Evolutionary conservation across 768 basidiomycete species (phyloP).

Genomic region (Lentinula detonsa): DNA sequence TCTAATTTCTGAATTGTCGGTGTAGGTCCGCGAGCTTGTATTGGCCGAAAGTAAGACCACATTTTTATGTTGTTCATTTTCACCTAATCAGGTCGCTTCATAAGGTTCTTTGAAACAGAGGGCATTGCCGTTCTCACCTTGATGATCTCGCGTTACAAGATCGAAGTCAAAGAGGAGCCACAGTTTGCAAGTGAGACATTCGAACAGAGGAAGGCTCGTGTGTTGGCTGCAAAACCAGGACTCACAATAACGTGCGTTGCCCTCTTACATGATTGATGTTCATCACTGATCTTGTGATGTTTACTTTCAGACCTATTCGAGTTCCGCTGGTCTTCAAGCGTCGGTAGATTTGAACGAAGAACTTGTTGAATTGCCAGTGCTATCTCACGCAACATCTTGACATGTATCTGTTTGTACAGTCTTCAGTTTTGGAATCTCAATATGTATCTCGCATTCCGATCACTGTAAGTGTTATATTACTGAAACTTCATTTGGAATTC

Average conservation of each 20-base stretch:
- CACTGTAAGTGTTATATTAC: no score
- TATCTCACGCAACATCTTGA: no score
- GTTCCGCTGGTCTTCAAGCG: slow-evolving; percentile 28
- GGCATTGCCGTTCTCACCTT: slow-evolving; percentile 45
- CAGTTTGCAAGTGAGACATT: slow-evolving; percentile 41
- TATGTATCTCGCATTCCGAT: no score
- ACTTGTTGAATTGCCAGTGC: no score
- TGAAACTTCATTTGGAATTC: no score
- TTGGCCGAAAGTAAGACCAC: slow-evolving; percentile 32
- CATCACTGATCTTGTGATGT: neutral
- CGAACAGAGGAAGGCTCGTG: slow-evolving; percentile 35
- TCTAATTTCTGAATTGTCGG: no score
- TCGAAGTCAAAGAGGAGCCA: slow-evolving; percentile 45
- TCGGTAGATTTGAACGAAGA: slow-evolving; percentile 6
- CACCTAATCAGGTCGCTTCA: neutral
- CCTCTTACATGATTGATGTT: neutral
- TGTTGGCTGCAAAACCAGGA: slow-evolving; percentile 28
- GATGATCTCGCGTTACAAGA: slow-evolving; percentile 38
- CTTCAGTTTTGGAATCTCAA: no score
- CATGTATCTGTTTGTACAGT: no score
- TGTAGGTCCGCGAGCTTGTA: slow-evolving; percentile 36
- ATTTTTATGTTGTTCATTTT: neutral
- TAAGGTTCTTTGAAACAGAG: slow-evolving; percentile 51
- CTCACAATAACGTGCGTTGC: slow-evolving; percentile 13
- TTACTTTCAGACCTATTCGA: slow-evolving; percentile 19